Evolutionary conservation across 306 rosid genomes (phyloP).

Genomic region (Boehmeria nivea): DNA sequence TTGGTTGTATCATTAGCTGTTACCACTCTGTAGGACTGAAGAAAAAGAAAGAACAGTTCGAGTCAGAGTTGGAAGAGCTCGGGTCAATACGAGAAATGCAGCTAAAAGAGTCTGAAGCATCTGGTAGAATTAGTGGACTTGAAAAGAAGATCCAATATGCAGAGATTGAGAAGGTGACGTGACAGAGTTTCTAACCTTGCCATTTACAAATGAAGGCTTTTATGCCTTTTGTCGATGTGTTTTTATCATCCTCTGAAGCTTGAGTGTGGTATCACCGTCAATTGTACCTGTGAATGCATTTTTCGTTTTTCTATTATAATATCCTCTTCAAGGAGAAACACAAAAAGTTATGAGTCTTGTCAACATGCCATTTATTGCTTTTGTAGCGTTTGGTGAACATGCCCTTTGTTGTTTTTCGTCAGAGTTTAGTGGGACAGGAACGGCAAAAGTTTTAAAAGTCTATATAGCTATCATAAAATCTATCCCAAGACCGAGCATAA

Average conservation of each 20-base stretch:
- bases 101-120: constrained; percentile 87
- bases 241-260: constrained; percentile 1
- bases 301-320: background rate
- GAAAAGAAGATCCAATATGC: constrained; percentile 94
- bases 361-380: background rate
- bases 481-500: no score
- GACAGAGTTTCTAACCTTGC: no score
- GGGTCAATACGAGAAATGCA: constrained; percentile 99
- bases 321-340: background rate
- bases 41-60: constrained; percentile 75
- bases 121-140: constrained; percentile 91
- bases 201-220: no score
- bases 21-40: constrained; percentile 47
- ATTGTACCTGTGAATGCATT: background rate
- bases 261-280: background rate
- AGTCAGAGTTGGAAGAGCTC: constrained; percentile 75
- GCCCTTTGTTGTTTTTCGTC: no score
- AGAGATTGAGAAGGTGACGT: constrained; percentile 84
- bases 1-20: constrained; percentile 24
- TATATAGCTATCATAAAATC: no score
- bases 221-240: background rate
- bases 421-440: no score
- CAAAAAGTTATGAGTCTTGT: background rate
- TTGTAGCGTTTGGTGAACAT: no score
- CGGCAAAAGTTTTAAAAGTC: no score